Evolutionary conservation across 1,284 basidiomycete species (phyloP).

Genomic region (Ceratobasidium sp.): DNA sequence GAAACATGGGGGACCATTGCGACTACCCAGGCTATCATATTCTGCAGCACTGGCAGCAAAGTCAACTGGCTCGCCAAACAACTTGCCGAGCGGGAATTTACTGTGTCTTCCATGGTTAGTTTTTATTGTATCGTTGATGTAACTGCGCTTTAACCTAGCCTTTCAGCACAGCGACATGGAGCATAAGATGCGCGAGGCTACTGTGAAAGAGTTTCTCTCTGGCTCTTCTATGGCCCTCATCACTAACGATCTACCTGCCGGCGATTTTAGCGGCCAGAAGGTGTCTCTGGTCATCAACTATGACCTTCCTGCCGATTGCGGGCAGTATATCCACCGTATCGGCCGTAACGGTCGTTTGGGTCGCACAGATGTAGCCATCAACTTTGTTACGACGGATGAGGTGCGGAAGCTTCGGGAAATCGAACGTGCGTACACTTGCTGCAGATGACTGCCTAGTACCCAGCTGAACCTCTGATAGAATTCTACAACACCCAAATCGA

Average conservation of each 20-base stretch:
- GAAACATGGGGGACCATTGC: constrained; percentile 84
- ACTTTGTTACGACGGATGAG: constrained; percentile 92
- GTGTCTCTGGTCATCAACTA: constrained; percentile 99
- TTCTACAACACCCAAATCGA: constrained; percentile 93
- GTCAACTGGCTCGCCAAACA: constrained; percentile 99
- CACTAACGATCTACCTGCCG: constrained; percentile 98
- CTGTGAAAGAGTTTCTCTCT: constrained; percentile 98
- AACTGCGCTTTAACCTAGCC: constrained; percentile 41
- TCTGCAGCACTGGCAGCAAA: constrained; percentile 99
- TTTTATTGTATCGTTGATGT: neutral
- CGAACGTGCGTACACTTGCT: constrained; percentile 64
- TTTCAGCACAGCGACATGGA: constrained; percentile 94
- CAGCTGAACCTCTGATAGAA: constrained; percentile 49
- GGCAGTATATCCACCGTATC: constrained; percentile 98
- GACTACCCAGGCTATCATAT: constrained; percentile 99
- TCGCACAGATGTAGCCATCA: constrained; percentile 93
- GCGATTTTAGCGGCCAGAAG: constrained; percentile 98
- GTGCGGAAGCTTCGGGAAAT: constrained; percentile 92
- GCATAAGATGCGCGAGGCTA: constrained; percentile 97
- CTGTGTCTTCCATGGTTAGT: constrained; percentile 87
- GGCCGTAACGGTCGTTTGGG: constrained; percentile 96
- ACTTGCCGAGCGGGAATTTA: constrained; percentile 97
- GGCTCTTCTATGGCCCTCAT: constrained; percentile 95
- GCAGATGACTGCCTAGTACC: too few species aligned
- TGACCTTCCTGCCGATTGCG: constrained; percentile 94